Evolutionary conservation across 345 rosid species (phyloP).

Genomic region (Trapa bicornis): DNA sequence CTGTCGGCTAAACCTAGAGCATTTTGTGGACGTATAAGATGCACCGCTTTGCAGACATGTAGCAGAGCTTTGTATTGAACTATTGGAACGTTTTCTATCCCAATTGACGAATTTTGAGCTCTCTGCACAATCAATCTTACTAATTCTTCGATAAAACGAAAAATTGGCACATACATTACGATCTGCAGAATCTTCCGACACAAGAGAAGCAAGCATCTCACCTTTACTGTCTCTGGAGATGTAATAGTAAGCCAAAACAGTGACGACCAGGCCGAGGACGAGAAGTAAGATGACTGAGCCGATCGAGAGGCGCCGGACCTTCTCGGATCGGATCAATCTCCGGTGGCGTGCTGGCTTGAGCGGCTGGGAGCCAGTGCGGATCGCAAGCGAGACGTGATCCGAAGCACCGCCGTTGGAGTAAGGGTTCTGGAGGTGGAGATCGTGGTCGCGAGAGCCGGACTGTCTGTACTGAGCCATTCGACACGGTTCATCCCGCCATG

Average conservation of each 20-base stretch:
- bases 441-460: conserved; percentile 44
- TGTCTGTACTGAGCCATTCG: conserved; percentile 88
- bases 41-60: neutral
- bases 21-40: neutral
- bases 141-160: neutral
- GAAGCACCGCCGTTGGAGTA: conserved; percentile 37
- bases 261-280: conserved; percentile 41
- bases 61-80: neutral
- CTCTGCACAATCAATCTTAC: neutral
- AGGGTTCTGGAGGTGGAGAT: conserved; percentile 19
- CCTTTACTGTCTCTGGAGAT: conserved; percentile 43
- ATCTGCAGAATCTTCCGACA: neutral
- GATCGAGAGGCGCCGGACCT: conserved; percentile 32
- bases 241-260: conserved; percentile 51
- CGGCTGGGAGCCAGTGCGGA: conserved; percentile 26
- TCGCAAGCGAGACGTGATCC: conserved; percentile 54
- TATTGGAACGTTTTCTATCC: neutral
- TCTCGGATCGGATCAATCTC: conserved; percentile 56
- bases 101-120: neutral
- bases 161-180: neutral
- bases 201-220: conserved; percentile 6
- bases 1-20: conserved; percentile 4
- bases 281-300: conserved; percentile 36
- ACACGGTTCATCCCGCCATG: conserved; percentile 9
- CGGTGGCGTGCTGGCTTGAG: conserved; percentile 44